Percentiles rank a stretch among this genome's conserved stretches.
Conservation (phyloP, 139 green algal genomes). For the Astrephomene gubernaculifera region DNA sequence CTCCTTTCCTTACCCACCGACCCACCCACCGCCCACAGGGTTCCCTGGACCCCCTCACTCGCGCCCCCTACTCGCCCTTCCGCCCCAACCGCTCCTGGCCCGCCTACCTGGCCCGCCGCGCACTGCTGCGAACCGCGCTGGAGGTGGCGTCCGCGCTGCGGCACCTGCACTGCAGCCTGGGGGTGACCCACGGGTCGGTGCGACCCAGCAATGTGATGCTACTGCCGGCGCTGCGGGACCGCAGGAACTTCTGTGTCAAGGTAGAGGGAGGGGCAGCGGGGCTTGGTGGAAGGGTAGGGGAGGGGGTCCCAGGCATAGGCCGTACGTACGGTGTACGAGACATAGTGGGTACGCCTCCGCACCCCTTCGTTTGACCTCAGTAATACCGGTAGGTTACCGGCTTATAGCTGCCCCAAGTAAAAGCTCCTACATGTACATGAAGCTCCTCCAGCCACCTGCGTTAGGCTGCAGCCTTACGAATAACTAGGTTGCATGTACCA, state of each 20-base stretch:
- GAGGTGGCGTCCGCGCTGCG: slow-evolving; percentile 24
- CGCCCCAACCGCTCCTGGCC: slow-evolving; percentile 39
- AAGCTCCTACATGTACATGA: background rate
- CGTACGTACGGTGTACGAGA: background rate
- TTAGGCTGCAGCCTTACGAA: background rate
- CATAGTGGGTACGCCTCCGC: no score
- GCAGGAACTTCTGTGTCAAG: slow-evolving; percentile 28
- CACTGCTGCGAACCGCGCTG: slow-evolving; percentile 19
- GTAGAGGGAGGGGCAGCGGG: background rate
- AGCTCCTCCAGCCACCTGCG: background rate
- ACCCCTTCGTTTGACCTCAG: no score
- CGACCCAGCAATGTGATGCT: slow-evolving; percentile 23
- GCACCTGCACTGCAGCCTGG: slow-evolving; percentile 6
- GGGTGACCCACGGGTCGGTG: slow-evolving; percentile 8
- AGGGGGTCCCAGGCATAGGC: background rate
- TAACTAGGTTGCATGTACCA: no score
- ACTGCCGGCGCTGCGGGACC: background rate
- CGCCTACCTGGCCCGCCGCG: slow-evolving; percentile 40
- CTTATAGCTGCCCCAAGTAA: background rate
- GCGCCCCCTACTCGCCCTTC: slow-evolving; percentile 20
- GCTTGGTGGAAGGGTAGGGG: background rate
- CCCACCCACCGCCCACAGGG: background rate
- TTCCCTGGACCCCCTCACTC: slow-evolving; percentile 12
- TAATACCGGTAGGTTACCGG: no score
- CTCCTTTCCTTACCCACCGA: background rate